Percentiles rank a stretch among this genome's conserved stretches.
These are phyloP conservation scores for Rhodotorula sp. DNA, from an alignment of 1,284 basidiomycete species.

Conservation along the genomic window DNA sequence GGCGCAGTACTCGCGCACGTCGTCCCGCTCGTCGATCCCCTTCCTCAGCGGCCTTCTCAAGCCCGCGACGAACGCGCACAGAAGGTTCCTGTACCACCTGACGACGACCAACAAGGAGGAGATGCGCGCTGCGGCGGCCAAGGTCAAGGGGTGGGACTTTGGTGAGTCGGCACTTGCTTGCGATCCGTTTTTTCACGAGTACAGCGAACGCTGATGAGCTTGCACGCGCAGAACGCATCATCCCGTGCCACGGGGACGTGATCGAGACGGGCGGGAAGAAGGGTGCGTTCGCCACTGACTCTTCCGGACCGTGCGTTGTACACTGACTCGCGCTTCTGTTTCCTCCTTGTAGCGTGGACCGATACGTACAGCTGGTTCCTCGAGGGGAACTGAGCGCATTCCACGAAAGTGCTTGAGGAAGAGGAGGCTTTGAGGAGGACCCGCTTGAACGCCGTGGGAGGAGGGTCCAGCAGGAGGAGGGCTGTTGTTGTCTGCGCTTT, in stretches of 20 bases:
- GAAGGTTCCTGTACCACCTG: conserved; percentile 57
- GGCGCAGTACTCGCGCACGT: conserved; percentile 57
- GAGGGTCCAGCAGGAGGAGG: too few species aligned
- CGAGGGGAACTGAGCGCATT: not conserved
- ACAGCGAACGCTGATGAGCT: not conserved
- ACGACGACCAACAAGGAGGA: conserved; percentile 64
- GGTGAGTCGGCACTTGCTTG: conserved; percentile 41
- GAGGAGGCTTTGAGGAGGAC: not conserved
- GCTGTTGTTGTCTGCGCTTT: too few species aligned
- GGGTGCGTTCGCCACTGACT: conserved; percentile 17
- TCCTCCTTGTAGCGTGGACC: conserved; percentile 22
- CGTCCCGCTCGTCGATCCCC: conserved; percentile 57
- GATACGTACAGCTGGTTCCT: conserved; percentile 29
- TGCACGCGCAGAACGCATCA: conserved; percentile 62
- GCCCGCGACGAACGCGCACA: conserved; percentile 63
- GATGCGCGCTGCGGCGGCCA: conserved; percentile 70
- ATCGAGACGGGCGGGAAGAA: conserved; percentile 72
- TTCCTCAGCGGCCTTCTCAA: conserved; percentile 57
- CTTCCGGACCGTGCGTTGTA: too few species aligned
- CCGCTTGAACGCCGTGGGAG: not conserved
- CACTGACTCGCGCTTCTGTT: too few species aligned
- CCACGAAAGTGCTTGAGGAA: not conserved
- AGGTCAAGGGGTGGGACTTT: conserved; percentile 80
- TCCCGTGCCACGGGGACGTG: conserved; percentile 91
- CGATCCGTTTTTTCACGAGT: not conserved